Conservation (phyloP, 176 grass and related monocot genomes). For the Lolium multiflorum region DNA sequence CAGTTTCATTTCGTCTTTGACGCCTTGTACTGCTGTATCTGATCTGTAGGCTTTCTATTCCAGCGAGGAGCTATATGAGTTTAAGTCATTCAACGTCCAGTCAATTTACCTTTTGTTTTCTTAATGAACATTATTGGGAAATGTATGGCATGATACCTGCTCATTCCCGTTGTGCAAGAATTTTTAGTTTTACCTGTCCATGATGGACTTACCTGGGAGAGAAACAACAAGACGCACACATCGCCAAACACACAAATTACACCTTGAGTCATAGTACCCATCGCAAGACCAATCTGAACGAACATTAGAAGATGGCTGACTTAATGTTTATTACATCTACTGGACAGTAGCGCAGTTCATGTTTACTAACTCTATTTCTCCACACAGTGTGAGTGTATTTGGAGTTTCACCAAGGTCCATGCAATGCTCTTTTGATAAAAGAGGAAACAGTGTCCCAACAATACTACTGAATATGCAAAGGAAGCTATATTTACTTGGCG, state of each 20-base stretch:
- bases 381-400: slow-evolving; percentile 86
- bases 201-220: neutral
- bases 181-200: neutral
- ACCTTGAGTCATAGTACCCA: neutral
- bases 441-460: slow-evolving; percentile 93
- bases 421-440: slow-evolving; percentile 92
- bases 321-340: neutral
- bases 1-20: neutral
- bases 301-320: neutral
- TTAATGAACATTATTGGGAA: neutral
- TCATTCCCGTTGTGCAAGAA: neutral
- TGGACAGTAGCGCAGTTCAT: neutral
- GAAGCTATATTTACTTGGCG: slow-evolving; percentile 77
- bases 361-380: slow-evolving; percentile 38
- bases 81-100: neutral
- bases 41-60: neutral
- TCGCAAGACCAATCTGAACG: neutral
- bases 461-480: slow-evolving; percentile 90
- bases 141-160: neutral
- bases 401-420: slow-evolving; percentile 96
- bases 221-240: neutral
- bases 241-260: neutral
- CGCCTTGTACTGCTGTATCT: slow-evolving; percentile 8
- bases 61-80: too few relatives aligned
- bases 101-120: neutral